Conservation (phyloP, 208 protist genomes). For the Histomonas meleagridis region DNA sequence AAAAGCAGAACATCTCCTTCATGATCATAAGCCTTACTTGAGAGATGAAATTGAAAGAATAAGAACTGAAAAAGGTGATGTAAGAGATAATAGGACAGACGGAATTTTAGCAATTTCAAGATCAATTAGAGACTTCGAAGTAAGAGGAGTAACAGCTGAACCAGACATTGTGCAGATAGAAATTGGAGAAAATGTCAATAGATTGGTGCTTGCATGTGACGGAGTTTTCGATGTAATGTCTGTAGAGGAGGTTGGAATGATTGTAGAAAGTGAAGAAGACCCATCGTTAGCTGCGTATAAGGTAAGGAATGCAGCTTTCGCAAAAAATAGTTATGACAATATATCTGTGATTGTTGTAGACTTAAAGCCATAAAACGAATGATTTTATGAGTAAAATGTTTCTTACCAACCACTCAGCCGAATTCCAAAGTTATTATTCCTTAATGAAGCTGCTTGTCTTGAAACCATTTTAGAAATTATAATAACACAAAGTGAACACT, state of each 20-base stretch:
- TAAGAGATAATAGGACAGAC: background rate
- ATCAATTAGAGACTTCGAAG: background rate
- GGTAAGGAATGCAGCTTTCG: background rate
- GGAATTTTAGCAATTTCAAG: constrained; percentile 24
- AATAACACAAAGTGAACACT: no score
- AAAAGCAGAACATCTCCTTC: background rate
- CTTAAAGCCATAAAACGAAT: no score
- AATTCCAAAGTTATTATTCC: no score
- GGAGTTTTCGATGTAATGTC: constrained; percentile 7
- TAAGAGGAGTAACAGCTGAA: background rate
- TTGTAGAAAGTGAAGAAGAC: background rate
- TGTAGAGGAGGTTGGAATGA: background rate
- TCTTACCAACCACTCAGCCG: no score
- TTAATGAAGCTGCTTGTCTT: no score
- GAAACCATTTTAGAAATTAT: no score
- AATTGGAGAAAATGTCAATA: background rate
- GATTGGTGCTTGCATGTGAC: constrained; percentile 17
- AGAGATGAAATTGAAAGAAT: background rate
- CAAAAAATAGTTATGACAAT: background rate
- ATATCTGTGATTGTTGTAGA: background rate
- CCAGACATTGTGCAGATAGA: background rate
- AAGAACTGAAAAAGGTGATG: background rate
- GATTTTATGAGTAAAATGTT: no score
- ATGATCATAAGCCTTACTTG: constrained; percentile 24
- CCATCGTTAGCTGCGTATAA: background rate